These are phyloP conservation scores for Kluyveromyces lactis DNA, from an alignment of 805 yeast species.

Conservation along the genomic window DNA sequence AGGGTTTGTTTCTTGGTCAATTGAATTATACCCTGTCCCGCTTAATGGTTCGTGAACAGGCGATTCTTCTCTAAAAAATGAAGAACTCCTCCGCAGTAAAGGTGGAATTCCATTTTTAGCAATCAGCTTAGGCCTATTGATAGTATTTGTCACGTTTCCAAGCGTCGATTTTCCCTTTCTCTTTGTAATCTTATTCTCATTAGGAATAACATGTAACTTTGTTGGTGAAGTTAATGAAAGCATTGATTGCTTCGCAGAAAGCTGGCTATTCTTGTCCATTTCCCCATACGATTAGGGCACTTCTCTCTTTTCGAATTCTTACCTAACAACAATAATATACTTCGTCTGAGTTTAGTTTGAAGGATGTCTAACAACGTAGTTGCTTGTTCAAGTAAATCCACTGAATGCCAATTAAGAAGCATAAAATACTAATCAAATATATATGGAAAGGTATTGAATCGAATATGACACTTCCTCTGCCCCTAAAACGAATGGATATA, in stretches of 20 bases:
- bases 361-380: not conserved
- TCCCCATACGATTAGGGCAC: not conserved
- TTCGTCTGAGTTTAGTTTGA: no score
- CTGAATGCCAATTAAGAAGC: not conserved
- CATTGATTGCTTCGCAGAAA: slow-evolving; percentile 20
- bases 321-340: not conserved
- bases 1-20: slow-evolving; percentile 29
- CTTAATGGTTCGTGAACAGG: slow-evolving; percentile 9
- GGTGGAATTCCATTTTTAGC: slow-evolving; percentile 26
- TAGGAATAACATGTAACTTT: slow-evolving; percentile 36
- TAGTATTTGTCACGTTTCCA: slow-evolving; percentile 16
- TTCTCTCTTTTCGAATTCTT: not conserved
- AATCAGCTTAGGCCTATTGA: slow-evolving; percentile 12
- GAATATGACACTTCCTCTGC: no score
- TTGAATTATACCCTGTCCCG: slow-evolving; percentile 9
- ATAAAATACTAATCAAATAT: no score
- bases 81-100: slow-evolving; percentile 25
- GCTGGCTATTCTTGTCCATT: slow-evolving; percentile 2
- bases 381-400: slow-evolving; percentile 5
- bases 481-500: no score
- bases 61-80: slow-evolving; percentile 24
- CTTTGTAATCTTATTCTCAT: slow-evolving; percentile 25
- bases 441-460: no score
- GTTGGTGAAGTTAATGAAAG: slow-evolving; percentile 39
- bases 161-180: slow-evolving; percentile 20